Conservation (phyloP, 202 grass and related monocot species). For the Bolboschoenoplectus hybrid region DNA sequence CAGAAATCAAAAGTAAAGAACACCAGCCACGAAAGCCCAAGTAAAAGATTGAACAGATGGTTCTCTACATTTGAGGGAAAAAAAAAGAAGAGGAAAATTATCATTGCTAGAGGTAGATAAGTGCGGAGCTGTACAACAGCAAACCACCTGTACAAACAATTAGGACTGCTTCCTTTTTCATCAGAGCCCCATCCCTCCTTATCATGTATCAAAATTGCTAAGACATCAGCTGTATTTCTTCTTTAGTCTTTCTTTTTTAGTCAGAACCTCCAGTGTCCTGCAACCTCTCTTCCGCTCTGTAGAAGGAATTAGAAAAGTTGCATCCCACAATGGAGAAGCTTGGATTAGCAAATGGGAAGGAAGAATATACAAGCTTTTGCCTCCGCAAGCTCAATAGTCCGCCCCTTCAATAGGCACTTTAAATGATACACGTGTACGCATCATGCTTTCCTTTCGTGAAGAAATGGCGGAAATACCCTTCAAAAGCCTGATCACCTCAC, state of each 20-base stretch:
- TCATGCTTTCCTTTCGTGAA: conserved; percentile 38
- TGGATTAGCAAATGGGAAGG: conserved; percentile 28
- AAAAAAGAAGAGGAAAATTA: neutral
- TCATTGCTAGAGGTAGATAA: conserved; percentile 15
- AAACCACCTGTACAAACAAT: conserved; percentile 38
- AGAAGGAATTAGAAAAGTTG: conserved; percentile 22
- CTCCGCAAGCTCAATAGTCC: conserved; percentile 37
- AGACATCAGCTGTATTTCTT: conserved; percentile 38
- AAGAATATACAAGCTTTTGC: conserved; percentile 27
- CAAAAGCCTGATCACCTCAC: conserved; percentile 76
- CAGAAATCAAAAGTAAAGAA: conserved; percentile 16
- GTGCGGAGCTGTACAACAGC: conserved; percentile 31
- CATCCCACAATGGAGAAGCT: conserved; percentile 22
- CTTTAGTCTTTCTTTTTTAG: conserved; percentile 33
- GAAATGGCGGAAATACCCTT: conserved; percentile 40
- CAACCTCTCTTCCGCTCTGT: neutral
- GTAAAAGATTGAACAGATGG: conserved; percentile 23
- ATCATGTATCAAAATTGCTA: conserved; percentile 38
- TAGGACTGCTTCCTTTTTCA: neutral
- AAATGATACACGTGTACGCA: conserved; percentile 48
- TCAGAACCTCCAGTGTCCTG: conserved; percentile 14
- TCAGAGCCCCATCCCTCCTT: neutral
- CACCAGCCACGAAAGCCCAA: neutral
- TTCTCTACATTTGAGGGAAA: conserved; percentile 18
- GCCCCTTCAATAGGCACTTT: conserved; percentile 30